Percentiles rank a stretch among this genome's conserved stretches.
These are phyloP conservation scores for Marasmius oreades DNA, from an alignment of 1,284 basidiomycete species.

Conservation along the genomic window DNA sequence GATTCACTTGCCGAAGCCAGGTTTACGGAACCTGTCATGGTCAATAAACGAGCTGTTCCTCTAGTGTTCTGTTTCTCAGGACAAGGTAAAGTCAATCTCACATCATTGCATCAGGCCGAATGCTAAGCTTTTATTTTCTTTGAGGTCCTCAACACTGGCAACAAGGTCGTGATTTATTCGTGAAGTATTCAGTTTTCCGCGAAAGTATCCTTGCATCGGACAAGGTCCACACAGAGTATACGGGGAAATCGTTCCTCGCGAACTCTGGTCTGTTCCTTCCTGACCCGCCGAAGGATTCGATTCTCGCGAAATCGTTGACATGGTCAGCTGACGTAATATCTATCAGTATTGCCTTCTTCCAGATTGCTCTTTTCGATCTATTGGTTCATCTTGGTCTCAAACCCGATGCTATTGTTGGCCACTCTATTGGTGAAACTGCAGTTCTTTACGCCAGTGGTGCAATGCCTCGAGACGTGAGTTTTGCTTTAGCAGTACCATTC, in stretches of 20 bases:
- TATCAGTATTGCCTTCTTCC: background rate
- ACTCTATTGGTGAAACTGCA: background rate
- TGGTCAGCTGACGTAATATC: background rate
- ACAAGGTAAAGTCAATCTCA: background rate
- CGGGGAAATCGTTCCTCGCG: background rate
- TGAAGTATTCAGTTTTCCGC: background rate
- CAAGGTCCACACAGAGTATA: background rate
- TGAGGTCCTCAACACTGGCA: slow-evolving; percentile 1
- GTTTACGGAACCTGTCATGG: slow-evolving; percentile 3
- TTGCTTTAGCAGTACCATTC: background rate
- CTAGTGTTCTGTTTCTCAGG: slow-evolving; percentile 2
- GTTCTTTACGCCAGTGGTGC: slow-evolving; percentile 4
- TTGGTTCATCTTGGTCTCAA: background rate
- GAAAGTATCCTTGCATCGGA: slow-evolving; percentile 1
- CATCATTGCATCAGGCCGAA: too few species aligned
- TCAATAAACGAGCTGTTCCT: slow-evolving; percentile 1
- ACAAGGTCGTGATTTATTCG: background rate
- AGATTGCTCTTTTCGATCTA: slow-evolving; percentile 2
- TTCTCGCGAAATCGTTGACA: background rate
- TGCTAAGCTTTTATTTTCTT: too few species aligned
- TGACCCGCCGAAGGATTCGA: background rate
- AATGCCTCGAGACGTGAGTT: background rate
- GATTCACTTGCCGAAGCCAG: background rate
- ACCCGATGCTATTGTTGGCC: slow-evolving; percentile 1
- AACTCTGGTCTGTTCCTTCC: background rate